Base-by-base conservation (phyloP, 495 filamentous ascomycete species). In the Aspergillus panamensis region DNA sequence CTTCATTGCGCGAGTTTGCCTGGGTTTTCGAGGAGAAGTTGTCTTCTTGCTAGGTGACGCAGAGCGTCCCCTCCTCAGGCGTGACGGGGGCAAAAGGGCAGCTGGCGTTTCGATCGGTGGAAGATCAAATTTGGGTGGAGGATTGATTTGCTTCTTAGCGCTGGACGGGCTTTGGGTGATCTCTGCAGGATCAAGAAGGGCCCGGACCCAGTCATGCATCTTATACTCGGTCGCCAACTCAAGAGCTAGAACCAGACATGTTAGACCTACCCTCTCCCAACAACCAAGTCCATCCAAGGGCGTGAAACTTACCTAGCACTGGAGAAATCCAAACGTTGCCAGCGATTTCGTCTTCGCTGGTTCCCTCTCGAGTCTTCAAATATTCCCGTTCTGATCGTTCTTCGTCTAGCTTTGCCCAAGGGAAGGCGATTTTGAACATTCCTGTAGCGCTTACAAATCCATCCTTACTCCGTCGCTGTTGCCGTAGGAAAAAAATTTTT, bases 351-450 rank as follows among this genome's bases (percentile, higher is more conserved):
- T 97, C 91, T 51, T 81, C 80, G 59, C 90, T 92, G 3, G 92
- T 95, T 7, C 85, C 84, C 31, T 82, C 73, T 19, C 93, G 84
- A 8, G 73, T 63, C 72, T 94, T 96, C 66, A 97, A 80, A 63
- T 90, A 93, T 60, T 86, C 88, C 59, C 92, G 87, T 79, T 98
- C 94, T 8, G 76, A 77, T 59, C 87, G 85, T 72, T 98, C 94
- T 68, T 98, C 95, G 7, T 85, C 82, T 31, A 82, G 73, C 57
- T 87, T 86, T 13, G 94, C 91, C 80, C 92, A 97, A 3, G 94
- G 94, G 70, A 97, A 98, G 6, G 93, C 90, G 55, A 95, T 95
- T 76, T 97, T 98, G 81, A 97, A 98, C 95, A 98, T 97, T 68
- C 95, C 94, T 51, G 94, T 97, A 6, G 94, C 92, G 64, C 91